Base-by-base conservation (phyloP, 2,329 filamentous ascomycete species). In the Iodosphaeria phyllophila region DNA sequence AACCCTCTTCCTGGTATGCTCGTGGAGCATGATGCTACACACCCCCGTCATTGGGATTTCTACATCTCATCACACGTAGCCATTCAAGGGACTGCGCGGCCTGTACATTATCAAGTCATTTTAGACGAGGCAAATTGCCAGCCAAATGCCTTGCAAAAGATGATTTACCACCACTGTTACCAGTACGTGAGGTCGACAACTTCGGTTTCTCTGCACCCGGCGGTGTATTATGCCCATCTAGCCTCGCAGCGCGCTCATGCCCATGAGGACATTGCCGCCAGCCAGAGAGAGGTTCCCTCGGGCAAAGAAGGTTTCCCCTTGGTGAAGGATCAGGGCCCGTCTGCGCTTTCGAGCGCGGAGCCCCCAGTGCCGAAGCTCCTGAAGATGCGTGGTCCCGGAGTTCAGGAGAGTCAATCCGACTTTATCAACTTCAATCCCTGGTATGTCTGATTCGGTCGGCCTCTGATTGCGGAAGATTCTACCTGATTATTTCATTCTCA, bases 121-220 rank as follows among this genome's bases (percentile, higher is more conserved):
- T 44, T 76, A 23, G 89, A 98, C 42, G 83, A 95, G 46, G 67
- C 74, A 26, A 56, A 63, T 2, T 63, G 79, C 39, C 47, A 59
- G 1, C 59, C 74, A 0, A 70, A 78, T 20, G 61, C 74, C 3
- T 57, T 98, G 0, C 78, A 92, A 40, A 73, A 74, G 28, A 76
- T 95, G 65, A 75, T 95, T 13, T 95, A 95, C 39, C 76, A 92
- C 36, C 83, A 93, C 33, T 92, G 76, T 22, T 98, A 92, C 48
- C 82, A 92, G 28, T 98, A 92, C 42, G 74, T 76, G 28, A 71
- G 89, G 10, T 89, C 84, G 0, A 95, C 84, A 0, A 95, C 86
- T 0, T 82, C 89, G 0, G 84, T 98, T 0, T 93, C 84, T 0
- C 51, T 89, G 0, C 78, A 73, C 35, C 89, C 89, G 0, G 83